phyloP scores from a whole-genome alignment of 2,329 filamentous ascomycete genomes.

The Botrytis deweyae region DNA sequence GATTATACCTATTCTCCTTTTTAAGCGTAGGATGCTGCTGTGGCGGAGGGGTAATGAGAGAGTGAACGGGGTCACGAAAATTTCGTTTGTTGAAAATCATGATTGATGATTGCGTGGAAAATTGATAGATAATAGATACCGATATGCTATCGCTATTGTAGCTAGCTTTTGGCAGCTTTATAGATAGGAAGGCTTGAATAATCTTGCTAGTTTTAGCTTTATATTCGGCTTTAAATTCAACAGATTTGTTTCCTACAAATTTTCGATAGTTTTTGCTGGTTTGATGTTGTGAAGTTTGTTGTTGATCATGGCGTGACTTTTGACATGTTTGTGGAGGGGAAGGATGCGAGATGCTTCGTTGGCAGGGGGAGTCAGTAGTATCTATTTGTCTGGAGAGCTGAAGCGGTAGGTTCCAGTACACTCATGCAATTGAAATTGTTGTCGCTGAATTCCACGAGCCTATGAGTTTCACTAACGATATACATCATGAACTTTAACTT shows the following conservation, averaged over 20 bases:
- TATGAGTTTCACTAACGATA: too few relatives aligned
- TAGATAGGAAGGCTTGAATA: not conserved
- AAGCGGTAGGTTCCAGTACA: too few relatives aligned
- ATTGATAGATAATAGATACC: not conserved
- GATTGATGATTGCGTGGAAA: not conserved
- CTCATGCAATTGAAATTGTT: too few relatives aligned
- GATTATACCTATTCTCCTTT: conserved; percentile 6
- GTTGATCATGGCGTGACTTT: fast-evolving
- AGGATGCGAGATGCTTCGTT: too few relatives aligned
- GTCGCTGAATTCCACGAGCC: too few relatives aligned
- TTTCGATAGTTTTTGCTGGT: too few relatives aligned
- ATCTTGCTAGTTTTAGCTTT: not conserved
- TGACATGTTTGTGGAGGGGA: not conserved
- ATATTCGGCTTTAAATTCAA: not conserved
- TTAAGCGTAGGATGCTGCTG: not conserved
- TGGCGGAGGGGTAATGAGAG: not conserved
- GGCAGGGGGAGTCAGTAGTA: too few relatives aligned
- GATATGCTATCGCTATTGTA: not conserved
- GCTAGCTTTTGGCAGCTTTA: not conserved
- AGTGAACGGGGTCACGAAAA: too few relatives aligned
- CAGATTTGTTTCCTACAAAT: not conserved
- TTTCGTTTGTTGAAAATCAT: not conserved
- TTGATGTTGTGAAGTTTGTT: too few relatives aligned
- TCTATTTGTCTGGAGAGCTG: too few relatives aligned
- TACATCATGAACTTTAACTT: too few relatives aligned